phyloP scores from a whole-genome alignment of 352 stramenopile species.

The Phytophthora quininea region DNA sequence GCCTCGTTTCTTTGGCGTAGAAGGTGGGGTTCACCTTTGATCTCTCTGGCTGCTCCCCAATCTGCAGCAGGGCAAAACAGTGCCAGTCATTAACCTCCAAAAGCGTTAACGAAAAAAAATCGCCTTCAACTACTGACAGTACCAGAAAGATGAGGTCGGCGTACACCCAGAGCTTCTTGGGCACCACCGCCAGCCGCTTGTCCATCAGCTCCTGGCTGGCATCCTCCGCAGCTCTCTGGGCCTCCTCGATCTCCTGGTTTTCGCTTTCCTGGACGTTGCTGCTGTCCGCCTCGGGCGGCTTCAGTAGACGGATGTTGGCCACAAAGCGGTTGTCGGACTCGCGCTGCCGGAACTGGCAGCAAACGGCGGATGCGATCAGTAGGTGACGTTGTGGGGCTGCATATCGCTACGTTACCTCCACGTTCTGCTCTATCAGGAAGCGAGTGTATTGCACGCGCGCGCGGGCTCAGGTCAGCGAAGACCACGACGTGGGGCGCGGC shows the following conservation, averaged over 20 bases:
- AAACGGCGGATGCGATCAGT: not conserved
- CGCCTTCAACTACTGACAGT: not conserved
- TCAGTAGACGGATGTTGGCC: slow-evolving; percentile 56
- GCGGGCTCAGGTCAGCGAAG: slow-evolving; percentile 65
- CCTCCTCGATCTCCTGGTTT: slow-evolving; percentile 15
- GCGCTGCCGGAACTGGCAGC: slow-evolving; percentile 56
- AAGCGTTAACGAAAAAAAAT: not conserved
- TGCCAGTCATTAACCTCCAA: not conserved
- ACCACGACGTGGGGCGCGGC: slow-evolving; percentile 53
- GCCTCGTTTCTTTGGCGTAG: slow-evolving; percentile 56
- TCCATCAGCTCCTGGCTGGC: slow-evolving; percentile 7
- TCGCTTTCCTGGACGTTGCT: not conserved
- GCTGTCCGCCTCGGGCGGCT: not conserved
- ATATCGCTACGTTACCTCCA: slow-evolving; percentile 41
- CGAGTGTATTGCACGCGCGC: slow-evolving; percentile 69
- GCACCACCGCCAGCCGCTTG: slow-evolving; percentile 23
- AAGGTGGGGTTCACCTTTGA: not conserved
- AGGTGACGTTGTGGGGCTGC: too few relatives aligned
- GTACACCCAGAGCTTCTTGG: slow-evolving; percentile 33
- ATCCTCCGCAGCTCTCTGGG: not conserved
- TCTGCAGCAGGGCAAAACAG: slow-evolving; percentile 8
- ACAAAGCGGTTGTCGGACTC: slow-evolving; percentile 57
- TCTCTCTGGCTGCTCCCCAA: slow-evolving; percentile 17
- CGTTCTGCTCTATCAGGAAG: slow-evolving; percentile 70
- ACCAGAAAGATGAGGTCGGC: slow-evolving; percentile 49